Evolutionary conservation across 148 eudicot species (phyloP), one percentile per base, ranked within the genome.

Genomic region (Chenopodium album): DNA sequence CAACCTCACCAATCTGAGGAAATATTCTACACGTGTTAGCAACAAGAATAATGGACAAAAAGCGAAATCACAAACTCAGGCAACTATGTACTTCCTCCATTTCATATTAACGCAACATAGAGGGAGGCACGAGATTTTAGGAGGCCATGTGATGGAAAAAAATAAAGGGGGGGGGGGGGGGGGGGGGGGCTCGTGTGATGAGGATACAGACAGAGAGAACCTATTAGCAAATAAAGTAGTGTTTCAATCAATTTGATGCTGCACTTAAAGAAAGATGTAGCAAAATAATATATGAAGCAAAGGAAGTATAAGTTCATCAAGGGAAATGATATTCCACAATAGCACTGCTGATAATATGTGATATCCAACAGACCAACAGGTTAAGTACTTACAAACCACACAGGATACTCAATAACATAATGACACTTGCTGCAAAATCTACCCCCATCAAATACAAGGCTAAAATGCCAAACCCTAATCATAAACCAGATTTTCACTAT

Each of bases 1-100:
- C 95, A 85, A 96, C 99, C 90, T 92, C 99, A 32, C 98, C 98
- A 71, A 96, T 94, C 99, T 96, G 75, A 75, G 28, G 32, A 66
- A 12, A 62, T 16, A 69, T 47, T 64, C 64, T 31, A 31, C 73
- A 44, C 77, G 46, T 67, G n/a, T 37, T 22, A 76, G 76, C 32
- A 80, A 76, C 16, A 46, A 71, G 44, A 79, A 71, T 3, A 64
- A 71, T 32, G 26, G 66, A 66, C 31, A 63, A 78, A 71, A 32
- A 31, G 29, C 20, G 76, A 73, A 56, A 20, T 34, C n/a, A 1
- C 46, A 9, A 26, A 78, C 44, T 41, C 7, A 6, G 44, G 44
- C 44, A 5, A 37, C 44, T 41, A 41, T 41, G 5, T 0, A 41
- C 44, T 41, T 41, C 44, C 44, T 41, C 44, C 44, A 41, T 41